Conservation (phyloP, 176 grass and related monocot species). For the Sorghum bicolor region Sorghum_bicolor_NCBIv3 NC_012879.2:8233501-8234000, state of each 20-base stretch:
- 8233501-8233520: background rate
- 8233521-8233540: background rate
- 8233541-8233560: background rate
- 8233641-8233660: background rate
- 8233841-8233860: background rate
- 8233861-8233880: background rate
- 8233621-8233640: background rate
- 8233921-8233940: background rate
- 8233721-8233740: constrained; percentile 26
- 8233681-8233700: no score
- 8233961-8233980: background rate
- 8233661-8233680: background rate
- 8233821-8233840: background rate
- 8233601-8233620: background rate
- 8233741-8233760: background rate
- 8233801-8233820: background rate
- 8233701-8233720: background rate
- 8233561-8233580: background rate
- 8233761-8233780: constrained; percentile 13
- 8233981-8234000: background rate
- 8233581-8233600: background rate
- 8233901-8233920: background rate
- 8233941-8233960: background rate
- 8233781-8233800: background rate
- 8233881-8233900: background rate